These are phyloP conservation scores for Exserohilum turcica DNA, from an alignment of 2,329 filamentous ascomycete species.

Conservation along the genomic window DNA sequence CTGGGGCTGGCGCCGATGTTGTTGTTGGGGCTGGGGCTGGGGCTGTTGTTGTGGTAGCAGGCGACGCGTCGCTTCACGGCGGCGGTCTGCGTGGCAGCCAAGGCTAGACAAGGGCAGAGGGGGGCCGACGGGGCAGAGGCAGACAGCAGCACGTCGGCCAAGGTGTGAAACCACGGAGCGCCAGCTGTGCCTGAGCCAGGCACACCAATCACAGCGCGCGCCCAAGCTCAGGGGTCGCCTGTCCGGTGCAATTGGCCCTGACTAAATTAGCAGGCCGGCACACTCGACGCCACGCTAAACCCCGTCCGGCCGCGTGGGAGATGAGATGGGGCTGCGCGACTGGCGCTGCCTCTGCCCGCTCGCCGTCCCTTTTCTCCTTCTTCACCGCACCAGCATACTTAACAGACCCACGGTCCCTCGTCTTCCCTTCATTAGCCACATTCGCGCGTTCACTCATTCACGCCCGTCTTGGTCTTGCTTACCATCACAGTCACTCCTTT, in stretches of 20 bases:
- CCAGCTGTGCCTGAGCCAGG: constrained; percentile 35
- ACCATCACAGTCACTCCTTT: constrained; percentile 38
- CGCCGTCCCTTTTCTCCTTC: constrained; percentile 27
- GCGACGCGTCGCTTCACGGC: constrained; percentile 8
- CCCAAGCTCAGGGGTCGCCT: constrained; percentile 15
- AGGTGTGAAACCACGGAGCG: constrained; percentile 22
- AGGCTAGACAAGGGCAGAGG: constrained; percentile 26
- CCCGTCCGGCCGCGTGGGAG: constrained; percentile 22
- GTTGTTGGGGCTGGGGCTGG: too few species aligned
- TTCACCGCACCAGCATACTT: constrained; percentile 37
- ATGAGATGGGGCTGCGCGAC: constrained; percentile 34
- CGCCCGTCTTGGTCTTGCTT: constrained; percentile 35
- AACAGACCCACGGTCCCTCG: constrained; percentile 32
- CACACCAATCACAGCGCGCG: constrained; percentile 34
- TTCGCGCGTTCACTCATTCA: constrained; percentile 49
- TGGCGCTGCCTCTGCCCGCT: constrained; percentile 30
- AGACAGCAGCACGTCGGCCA: constrained; percentile 9
- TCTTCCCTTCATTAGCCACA: constrained; percentile 26
- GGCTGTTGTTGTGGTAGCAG: too few species aligned
- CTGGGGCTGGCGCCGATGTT: constrained; percentile 7
- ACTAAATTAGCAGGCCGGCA: constrained; percentile 30
- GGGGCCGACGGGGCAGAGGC: too few species aligned
- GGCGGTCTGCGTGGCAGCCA: constrained; percentile 17
- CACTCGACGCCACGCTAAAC: constrained; percentile 23
- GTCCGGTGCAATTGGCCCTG: constrained; percentile 34